These are phyloP conservation scores for Dacryopinax primogenitus DNA, from an alignment of 768 basidiomycete species.

Conservation along the genomic window DNA sequence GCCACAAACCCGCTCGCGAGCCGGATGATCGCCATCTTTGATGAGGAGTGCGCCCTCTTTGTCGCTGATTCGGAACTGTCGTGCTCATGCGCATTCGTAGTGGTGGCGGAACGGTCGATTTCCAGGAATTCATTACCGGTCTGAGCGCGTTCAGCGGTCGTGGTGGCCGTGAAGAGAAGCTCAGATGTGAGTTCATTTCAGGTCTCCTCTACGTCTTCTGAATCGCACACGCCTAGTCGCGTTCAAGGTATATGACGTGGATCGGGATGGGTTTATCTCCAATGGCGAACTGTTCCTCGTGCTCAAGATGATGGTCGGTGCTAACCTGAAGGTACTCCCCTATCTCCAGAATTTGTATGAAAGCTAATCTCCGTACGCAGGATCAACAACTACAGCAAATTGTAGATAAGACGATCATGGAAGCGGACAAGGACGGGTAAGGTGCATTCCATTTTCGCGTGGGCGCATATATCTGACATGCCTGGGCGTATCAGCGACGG, in stretches of 20 bases:
- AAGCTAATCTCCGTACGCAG: conserved; percentile 30
- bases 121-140: conserved; percentile 97
- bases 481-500: conserved; percentile 45
- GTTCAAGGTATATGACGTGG: conserved; percentile 99
- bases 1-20: conserved; percentile 93
- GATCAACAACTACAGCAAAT: conserved; percentile 99
- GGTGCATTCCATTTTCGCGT: conserved; percentile 6
- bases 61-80: background rate
- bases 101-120: conserved; percentile 96
- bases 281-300: conserved; percentile 98
- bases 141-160: conserved; percentile 95
- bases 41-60: conserved; percentile 71
- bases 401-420: conserved; percentile 99
- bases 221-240: conserved; percentile 48
- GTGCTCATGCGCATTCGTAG: conserved; percentile 32
- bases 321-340: conserved; percentile 74
- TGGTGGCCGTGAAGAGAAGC: conserved; percentile 92
- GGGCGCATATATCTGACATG: background rate
- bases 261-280: conserved; percentile 92
- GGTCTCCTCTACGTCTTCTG: conserved; percentile 3
- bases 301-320: conserved; percentile 99
- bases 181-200: conserved; percentile 56
- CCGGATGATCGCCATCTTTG: conserved; percentile 98
- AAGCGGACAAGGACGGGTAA: conserved; percentile 87
- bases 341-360: background rate